phyloP scores from a whole-genome alignment of 257 asterid genomes.

The Solanum rostratum region DNA sequence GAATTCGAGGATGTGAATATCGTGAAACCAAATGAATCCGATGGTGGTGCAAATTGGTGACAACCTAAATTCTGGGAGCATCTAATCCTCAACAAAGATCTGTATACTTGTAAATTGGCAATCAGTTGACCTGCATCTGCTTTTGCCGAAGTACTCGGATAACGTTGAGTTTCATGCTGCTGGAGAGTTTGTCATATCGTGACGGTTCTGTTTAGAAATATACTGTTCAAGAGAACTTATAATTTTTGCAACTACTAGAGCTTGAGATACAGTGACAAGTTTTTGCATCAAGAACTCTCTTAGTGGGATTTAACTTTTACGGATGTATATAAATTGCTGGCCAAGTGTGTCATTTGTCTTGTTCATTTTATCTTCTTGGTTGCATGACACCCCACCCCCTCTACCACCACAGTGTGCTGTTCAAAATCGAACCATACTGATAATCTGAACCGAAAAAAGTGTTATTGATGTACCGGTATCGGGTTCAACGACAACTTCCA shows the following conservation, averaged over 20 bases:
- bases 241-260: not conserved
- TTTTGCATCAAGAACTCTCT: not conserved
- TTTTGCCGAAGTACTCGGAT: not conserved
- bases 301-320: not conserved
- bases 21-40: slow-evolving; percentile 38
- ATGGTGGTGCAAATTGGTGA: slow-evolving; percentile 37
- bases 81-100: not conserved
- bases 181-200: not conserved
- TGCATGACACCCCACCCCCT: not conserved
- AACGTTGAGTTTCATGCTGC: not conserved
- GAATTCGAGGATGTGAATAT: slow-evolving; percentile 69
- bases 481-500: not conserved
- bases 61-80: not conserved
- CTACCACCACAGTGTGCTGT: not conserved
- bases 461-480: not conserved
- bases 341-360: not conserved
- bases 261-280: not conserved
- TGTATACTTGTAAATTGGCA: not conserved
- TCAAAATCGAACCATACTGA: not conserved
- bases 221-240: not conserved
- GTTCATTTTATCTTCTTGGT: not conserved
- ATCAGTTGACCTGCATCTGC: not conserved
- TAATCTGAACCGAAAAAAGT: not conserved
- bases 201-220: not conserved
- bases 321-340: not conserved